phyloP scores from a whole-genome alignment of 2,329 filamentous ascomycete genomes.

The Alternaria sp. region DNA sequence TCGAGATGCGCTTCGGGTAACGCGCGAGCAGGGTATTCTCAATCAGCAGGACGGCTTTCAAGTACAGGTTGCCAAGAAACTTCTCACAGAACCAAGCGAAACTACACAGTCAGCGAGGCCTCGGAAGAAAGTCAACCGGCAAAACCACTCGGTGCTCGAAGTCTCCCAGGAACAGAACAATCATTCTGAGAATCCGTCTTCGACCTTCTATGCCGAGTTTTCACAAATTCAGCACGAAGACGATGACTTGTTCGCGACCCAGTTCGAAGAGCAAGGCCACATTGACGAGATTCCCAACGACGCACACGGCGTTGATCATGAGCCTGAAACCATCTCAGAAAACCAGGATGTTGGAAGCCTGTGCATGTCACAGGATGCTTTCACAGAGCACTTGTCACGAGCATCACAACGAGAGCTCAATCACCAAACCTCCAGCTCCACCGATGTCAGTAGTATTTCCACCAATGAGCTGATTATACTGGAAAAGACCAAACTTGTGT shows the following conservation, averaged over 20 bases:
- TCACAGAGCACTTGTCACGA: background rate
- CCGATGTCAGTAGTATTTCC: constrained; percentile 20
- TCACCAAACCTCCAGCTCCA: background rate
- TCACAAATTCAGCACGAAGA: background rate
- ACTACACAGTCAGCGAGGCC: constrained; percentile 8
- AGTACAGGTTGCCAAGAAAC: background rate
- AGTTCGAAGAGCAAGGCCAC: constrained; percentile 17
- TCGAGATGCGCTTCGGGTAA: constrained; percentile 1
- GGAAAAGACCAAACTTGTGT: background rate
- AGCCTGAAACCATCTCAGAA: constrained; percentile 19
- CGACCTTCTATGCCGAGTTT: background rate
- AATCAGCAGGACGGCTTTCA: constrained; percentile 3
- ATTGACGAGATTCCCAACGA: constrained; percentile 8
- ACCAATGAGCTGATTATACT: constrained; percentile 25
- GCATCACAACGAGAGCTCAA: background rate
- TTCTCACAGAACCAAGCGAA: constrained; percentile 1
- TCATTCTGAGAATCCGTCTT: background rate
- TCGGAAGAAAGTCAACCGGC: constrained; percentile 35
- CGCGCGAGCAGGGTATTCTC: background rate
- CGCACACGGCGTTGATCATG: constrained; percentile 15
- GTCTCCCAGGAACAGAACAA: background rate
- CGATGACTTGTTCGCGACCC: constrained; percentile 5
- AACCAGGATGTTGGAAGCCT: constrained; percentile 12
- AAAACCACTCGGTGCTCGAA: constrained; percentile 24
- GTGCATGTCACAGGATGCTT: constrained; percentile 5